Conservation (phyloP, 495 filamentous ascomycete genomes). For the Aspergillus baeticus region DNA sequence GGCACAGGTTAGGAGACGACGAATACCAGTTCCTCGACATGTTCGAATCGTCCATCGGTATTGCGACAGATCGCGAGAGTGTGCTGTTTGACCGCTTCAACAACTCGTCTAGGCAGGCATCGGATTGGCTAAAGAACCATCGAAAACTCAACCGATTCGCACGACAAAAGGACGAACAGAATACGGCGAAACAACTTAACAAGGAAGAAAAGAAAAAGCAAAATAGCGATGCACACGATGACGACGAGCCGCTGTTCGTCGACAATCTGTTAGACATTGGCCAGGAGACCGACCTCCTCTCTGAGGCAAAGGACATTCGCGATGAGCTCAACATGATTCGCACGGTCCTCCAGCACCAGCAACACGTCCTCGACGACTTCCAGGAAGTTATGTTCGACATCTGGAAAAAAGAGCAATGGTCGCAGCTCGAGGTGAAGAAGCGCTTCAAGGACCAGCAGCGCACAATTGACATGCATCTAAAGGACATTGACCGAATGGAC, state of each 20-base stretch:
- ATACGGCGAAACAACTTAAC: constrained; percentile 11
- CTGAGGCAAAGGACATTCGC: constrained; percentile 69
- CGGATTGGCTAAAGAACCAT: constrained; percentile 60
- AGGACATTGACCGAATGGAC: constrained; percentile 68
- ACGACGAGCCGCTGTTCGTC: constrained; percentile 51
- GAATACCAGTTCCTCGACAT: constrained; percentile 71
- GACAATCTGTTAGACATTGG: constrained; percentile 68
- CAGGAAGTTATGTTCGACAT: constrained; percentile 54
- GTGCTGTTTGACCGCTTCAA: constrained; percentile 65
- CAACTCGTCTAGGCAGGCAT: constrained; percentile 57
- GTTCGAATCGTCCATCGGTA: constrained; percentile 67
- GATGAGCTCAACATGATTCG: constrained; percentile 73
- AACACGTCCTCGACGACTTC: constrained; percentile 52
- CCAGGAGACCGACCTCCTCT: constrained; percentile 61
- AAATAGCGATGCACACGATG: constrained; percentile 13
- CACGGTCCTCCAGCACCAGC: constrained; percentile 60
- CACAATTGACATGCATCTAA: constrained; percentile 58
- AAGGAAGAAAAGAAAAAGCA: constrained; percentile 19
- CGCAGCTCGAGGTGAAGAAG: constrained; percentile 54
- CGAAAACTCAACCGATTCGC: constrained; percentile 46
- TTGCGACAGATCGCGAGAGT: constrained; percentile 62
- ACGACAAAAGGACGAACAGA: constrained; percentile 30
- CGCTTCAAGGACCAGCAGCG: constrained; percentile 60
- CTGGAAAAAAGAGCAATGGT: constrained; percentile 42
- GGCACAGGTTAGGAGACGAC: constrained; percentile 60